These are phyloP conservation scores for Linum usitatissimum DNA, from an alignment of 345 rosid genomes.

Conservation along the genomic window DNA sequence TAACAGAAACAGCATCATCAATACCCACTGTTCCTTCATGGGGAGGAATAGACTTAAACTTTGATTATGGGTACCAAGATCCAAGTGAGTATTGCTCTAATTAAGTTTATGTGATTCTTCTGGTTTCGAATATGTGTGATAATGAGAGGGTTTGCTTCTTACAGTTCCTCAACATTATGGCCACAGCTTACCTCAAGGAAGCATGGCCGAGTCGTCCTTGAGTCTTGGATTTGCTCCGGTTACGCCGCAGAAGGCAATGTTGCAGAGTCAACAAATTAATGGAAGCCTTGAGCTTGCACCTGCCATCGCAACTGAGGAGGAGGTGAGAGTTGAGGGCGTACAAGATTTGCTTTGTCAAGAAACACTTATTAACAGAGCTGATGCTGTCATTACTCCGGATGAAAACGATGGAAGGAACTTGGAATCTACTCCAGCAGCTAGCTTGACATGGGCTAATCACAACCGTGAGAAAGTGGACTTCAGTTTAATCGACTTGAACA, in stretches of 20 bases:
- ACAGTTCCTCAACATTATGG: conserved; percentile 14
- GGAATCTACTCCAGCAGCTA: conserved; percentile 21
- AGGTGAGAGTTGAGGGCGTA: background rate
- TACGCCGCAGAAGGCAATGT: conserved; percentile 42
- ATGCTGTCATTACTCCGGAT: conserved; percentile 8
- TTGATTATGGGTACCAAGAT: background rate
- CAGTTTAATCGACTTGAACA: conserved; percentile 14
- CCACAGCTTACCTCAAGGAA: conserved; percentile 22
- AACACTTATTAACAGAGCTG: conserved; percentile 14
- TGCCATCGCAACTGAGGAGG: background rate
- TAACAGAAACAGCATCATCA: conserved; percentile 30
- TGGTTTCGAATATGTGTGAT: too few relatives aligned
- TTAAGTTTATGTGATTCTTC: too few relatives aligned
- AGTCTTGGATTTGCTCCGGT: conserved; percentile 31
- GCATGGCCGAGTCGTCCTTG: conserved; percentile 17
- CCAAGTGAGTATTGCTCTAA: background rate
- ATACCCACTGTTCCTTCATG: conserved; percentile 12
- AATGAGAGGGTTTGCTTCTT: too few relatives aligned
- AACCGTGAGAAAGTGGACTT: conserved; percentile 22
- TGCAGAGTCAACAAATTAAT: too few relatives aligned
- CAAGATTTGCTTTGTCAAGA: conserved; percentile 7
- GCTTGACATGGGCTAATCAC: conserved; percentile 20
- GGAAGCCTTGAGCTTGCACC: background rate
- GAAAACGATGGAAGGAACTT: conserved; percentile 6
- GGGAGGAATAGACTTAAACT: background rate